phyloP scores from a whole-genome alignment of 2,329 filamentous ascomycete species.

The Phialemonium atrogriseum region DNA sequence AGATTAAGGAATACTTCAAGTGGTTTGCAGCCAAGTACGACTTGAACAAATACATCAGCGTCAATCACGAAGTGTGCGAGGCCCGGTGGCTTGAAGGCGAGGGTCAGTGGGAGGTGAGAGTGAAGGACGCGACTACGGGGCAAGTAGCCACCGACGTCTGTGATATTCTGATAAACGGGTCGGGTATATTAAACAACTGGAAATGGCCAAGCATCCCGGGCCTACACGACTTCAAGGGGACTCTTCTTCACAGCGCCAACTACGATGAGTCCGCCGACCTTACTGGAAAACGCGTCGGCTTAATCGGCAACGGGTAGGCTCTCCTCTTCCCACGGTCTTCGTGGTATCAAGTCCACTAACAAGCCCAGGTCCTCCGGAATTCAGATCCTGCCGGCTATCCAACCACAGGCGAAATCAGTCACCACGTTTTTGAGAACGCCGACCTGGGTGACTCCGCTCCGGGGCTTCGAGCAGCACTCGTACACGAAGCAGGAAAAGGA shows the following conservation, averaged over 20 bases:
- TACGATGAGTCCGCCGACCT: slow-evolving; percentile 5
- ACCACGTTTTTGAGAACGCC: slow-evolving; percentile 36
- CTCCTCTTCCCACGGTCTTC: no score
- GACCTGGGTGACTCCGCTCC: slow-evolving; percentile 31
- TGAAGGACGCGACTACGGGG: no score
- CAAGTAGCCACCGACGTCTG: no score
- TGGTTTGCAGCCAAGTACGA: slow-evolving; percentile 26
- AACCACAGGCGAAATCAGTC: slow-evolving; percentile 28
- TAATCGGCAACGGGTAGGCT: no score
- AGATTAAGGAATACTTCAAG: slow-evolving; percentile 31
- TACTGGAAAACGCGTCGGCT: slow-evolving; percentile 17
- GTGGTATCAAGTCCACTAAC: no score
- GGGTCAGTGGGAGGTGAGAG: slow-evolving; percentile 24
- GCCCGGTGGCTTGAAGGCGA: slow-evolving; percentile 27
- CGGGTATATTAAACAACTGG: slow-evolving; percentile 41
- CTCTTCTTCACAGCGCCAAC: slow-evolving; percentile 9
- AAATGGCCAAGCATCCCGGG: slow-evolving; percentile 28
- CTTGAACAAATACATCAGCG: slow-evolving; percentile 14
- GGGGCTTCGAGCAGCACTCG: slow-evolving; percentile 30
- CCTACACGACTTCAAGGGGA: slow-evolving; percentile 8
- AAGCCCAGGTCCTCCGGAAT: slow-evolving; percentile 22
- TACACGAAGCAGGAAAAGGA: slow-evolving; percentile 29
- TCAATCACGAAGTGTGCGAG: slow-evolving; percentile 8
- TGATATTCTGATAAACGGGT: slow-evolving; percentile 39
- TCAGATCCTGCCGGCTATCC: slow-evolving; percentile 32